Base-by-base conservation (phyloP, 257 asterid genomes). In the Penstemon newberryi region DNA sequence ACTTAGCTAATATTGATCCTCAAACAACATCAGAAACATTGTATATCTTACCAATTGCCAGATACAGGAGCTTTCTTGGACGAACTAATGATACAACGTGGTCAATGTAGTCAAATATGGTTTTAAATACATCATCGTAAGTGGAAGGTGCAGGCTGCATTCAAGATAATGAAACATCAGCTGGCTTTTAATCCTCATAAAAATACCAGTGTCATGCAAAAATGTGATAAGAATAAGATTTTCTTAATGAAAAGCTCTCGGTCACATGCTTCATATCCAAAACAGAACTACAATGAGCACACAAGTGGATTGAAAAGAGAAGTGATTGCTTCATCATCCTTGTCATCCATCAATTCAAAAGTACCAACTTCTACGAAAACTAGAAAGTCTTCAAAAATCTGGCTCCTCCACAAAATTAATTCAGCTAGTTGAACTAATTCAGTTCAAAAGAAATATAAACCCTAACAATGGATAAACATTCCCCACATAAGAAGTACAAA, bases 131-230 rank as follows among this genome's bases (percentile, higher is more conserved):
- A 55, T 85, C 97, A 58, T 84, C 83, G 59, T 90, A 94, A 25
- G 96, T 87, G 70, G 88, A 75, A 43, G 99, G 99, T 45, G 96
- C 95, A 53, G 91, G 87, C 99, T 94, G 94, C 87, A 84, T 51
- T 60, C 69, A 71, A 49, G 38, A 79, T 60, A 79, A 73, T 3
- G 38, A 60, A 33, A 54, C 59, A 56, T 56, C 42, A 75, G 43
- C 43, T 19, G 43, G 74, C 52, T 45, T 5, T 25, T 10, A 72
- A 73, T 45, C 53, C 60, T 59, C 39, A 73, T 66, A 75, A 41
- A 42, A 38, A 46, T 12, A 52, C 45, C 15, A 55, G 54, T 40
- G 43, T 39, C 67, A 53, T 59, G 45, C 60, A 66, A 69, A 60
- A 72, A 25, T 9, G 63, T 19, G n/a, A 8, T 18, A 47, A 68